Evolutionary conservation across 371 early-diverging fungal species (phyloP).

Genomic region (Mucor plumbeus): DNA sequence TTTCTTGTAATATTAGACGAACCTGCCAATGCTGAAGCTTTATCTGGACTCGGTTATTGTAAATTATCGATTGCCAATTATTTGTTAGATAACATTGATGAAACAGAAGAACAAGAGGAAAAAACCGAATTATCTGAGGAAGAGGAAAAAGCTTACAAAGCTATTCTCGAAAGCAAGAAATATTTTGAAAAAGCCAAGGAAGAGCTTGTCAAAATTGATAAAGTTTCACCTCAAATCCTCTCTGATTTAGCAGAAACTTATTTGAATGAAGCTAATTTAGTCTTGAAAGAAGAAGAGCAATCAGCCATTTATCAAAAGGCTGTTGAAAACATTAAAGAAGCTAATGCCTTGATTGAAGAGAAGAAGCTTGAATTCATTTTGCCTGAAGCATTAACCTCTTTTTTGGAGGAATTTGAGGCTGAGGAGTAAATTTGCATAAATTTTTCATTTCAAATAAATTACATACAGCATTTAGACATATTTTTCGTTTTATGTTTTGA

Average conservation of each 20-base stretch:
- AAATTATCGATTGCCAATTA: conserved; percentile 46
- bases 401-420: conserved; percentile 46
- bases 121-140: conserved; percentile 33
- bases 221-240: conserved; percentile 33
- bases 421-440: conserved; percentile 10
- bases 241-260: conserved; percentile 49
- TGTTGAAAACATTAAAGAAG: conserved; percentile 36
- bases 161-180: conserved; percentile 41
- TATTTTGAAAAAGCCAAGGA: conserved; percentile 39
- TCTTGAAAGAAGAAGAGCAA: conserved; percentile 45
- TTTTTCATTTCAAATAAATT: neutral
- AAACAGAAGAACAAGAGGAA: conserved; percentile 37
- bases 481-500: neutral
- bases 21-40: conserved; percentile 37
- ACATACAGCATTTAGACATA: neutral
- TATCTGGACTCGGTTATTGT: conserved; percentile 40
- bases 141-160: conserved; percentile 43
- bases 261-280: conserved; percentile 49
- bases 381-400: conserved; percentile 50
- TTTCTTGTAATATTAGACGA: conserved; percentile 27
- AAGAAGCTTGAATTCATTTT: conserved; percentile 36
- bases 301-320: conserved; percentile 39
- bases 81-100: conserved; percentile 42
- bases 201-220: conserved; percentile 24
- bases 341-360: conserved; percentile 34